Evolutionary conservation across 2,329 filamentous ascomycete species (phyloP), one percentile per base, ranked within the genome.

Genomic region (Diatrype stigma): DNA sequence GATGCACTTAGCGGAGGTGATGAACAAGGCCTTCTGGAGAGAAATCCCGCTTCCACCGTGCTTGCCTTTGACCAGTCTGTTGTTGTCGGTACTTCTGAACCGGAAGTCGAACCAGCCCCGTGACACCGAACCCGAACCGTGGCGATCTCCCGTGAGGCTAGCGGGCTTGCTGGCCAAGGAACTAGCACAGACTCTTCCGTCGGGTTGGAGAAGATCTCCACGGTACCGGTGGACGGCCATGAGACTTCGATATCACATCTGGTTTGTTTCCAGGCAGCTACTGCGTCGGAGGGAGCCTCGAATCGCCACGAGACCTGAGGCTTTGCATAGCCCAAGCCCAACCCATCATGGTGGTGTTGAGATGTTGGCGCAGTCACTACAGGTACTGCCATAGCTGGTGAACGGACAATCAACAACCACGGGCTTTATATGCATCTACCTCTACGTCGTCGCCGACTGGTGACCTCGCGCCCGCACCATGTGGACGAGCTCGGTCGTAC

Each of bases 371-470:
- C 32, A 6, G 47, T 34, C 28, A 44, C 34, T 37, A 17, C 16
- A 46, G 21, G 21, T 17, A 12, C 23, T 30, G 44, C 23, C 44
- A 30, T 30, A 12, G n/a, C n/a, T n/a, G n/a, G n/a, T n/a, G n/a
- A n/a, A n/a, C n/a, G n/a, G n/a, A 46, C 30, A 17, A 32, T 30
- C 26, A 30, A 30, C 10, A 30, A 10, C 26, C 26, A 70, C 70
- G 67, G 68, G 66, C 6, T 58, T 71, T 6, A 51, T 67, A 3
- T 66, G 67, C 16, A 58, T 66, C 37, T 65, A 69, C 47, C 59
- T 69, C 3, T 49, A 62, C 8, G 46, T 63, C 10, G 63, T 70
- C 6, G 63, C 66, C 2, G 67, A 71, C 46, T 61, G 57, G 40
- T 69, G 66, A 66, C 64, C 64, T 3, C 58, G 67, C 52, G 34